Conservation (phyloP, 2,329 filamentous ascomycete species). For the Colletotrichum sp. region DNA sequence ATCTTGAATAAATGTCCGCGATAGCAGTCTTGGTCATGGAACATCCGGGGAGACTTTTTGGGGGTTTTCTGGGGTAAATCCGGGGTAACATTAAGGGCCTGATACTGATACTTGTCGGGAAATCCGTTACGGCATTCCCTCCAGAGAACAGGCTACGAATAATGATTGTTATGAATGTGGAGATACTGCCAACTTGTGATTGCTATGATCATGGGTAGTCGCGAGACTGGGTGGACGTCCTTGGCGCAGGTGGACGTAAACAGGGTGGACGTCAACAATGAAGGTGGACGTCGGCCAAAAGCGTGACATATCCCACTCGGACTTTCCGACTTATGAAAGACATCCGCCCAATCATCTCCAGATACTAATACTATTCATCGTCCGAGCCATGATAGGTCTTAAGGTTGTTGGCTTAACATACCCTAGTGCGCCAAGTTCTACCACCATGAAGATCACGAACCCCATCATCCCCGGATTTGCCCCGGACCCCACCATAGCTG, state of each 20-base stretch:
- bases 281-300: not conserved
- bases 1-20: not conserved
- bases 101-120: not conserved
- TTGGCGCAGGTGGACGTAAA: not conserved
- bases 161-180: not conserved
- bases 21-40: not conserved
- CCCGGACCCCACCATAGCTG: slow-evolving; percentile 31
- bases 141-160: not conserved
- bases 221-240: not conserved
- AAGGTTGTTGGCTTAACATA: not conserved
- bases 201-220: not conserved
- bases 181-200: not conserved
- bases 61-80: not conserved
- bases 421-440: not conserved
- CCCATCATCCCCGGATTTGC: slow-evolving; percentile 35
- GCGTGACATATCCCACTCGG: not conserved
- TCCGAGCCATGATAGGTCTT: not conserved
- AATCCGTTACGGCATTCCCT: not conserved
- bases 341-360: not conserved
- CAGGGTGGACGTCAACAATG: not conserved
- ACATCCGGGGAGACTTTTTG: not conserved
- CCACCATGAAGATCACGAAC: slow-evolving; percentile 16
- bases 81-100: not conserved
- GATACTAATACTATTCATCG: not conserved
- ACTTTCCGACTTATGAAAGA: not conserved